phyloP scores from a whole-genome alignment of 805 yeast species.

The Ogataea angusta region DNA sequence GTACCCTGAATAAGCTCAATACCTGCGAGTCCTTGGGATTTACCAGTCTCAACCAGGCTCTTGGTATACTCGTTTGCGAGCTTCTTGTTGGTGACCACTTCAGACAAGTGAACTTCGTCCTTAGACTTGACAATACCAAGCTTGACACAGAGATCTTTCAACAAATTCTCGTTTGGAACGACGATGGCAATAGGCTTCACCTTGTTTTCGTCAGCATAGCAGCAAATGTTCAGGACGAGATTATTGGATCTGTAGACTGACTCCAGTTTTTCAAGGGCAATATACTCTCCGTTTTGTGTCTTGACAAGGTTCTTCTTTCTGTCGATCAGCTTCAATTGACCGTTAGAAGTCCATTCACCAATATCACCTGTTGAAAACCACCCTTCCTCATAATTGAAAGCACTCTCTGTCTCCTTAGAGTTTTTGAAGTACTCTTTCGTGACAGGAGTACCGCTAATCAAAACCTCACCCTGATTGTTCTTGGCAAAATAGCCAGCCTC shows the following conservation, averaged over 20 bases:
- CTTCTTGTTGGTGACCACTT: constrained; percentile 53
- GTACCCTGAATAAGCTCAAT: constrained; percentile 82
- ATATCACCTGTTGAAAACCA: constrained; percentile 98
- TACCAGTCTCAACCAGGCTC: constrained; percentile 70
- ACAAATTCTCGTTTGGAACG: constrained; percentile 69
- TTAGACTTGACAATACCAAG: constrained; percentile 45
- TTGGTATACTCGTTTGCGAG: constrained; percentile 53
- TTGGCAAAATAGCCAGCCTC: constrained; percentile 91
- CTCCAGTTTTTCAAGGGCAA: constrained; percentile 94
- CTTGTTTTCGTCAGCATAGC: constrained; percentile 83
- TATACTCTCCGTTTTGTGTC: constrained; percentile 95
- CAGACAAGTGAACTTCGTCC: constrained; percentile 41
- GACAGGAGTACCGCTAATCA: constrained; percentile 72
- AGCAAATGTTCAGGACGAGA: constrained; percentile 77
- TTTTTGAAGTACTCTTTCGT: constrained; percentile 78
- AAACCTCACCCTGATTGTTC: constrained; percentile 90
- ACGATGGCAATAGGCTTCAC: constrained; percentile 92
- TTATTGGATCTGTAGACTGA: constrained; percentile 82
- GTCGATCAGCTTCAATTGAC: constrained; percentile 81
- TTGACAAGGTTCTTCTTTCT: constrained; percentile 94
- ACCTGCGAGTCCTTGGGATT: constrained; percentile 74
- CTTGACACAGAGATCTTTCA: constrained; percentile 58
- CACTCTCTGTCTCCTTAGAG: constrained; percentile 71
- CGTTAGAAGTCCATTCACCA: constrained; percentile 84
- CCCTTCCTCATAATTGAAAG: constrained; percentile 72